Conservation (phyloP, 2,329 filamentous ascomycete genomes). For the Elsinoe arachidis region DNA sequence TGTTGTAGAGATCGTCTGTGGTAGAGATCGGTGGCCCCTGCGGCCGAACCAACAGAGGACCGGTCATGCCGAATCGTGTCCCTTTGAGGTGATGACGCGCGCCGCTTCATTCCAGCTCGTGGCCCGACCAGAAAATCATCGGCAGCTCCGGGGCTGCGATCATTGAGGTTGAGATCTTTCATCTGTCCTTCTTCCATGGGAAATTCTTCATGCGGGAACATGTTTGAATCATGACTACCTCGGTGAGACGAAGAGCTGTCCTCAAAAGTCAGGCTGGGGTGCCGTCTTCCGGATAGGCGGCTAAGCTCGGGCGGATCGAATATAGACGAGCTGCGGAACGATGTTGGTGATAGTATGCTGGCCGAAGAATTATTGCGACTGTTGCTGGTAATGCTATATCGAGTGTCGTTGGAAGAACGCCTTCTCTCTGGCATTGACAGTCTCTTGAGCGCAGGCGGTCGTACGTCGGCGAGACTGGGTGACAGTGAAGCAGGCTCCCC, state of each 20-base stretch:
- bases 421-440: constrained; percentile 38
- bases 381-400: constrained; percentile 22
- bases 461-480: constrained; percentile 32
- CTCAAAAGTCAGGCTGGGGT: constrained; percentile 31
- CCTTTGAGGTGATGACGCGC: constrained; percentile 55
- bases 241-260: constrained; percentile 44
- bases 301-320: constrained; percentile 22
- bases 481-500: constrained; percentile 27
- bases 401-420: constrained; percentile 31
- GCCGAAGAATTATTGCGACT: constrained; percentile 31
- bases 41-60: constrained; percentile 35
- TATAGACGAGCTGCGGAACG: constrained; percentile 36
- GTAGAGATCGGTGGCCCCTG: constrained; percentile 40
- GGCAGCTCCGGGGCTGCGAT: constrained; percentile 39
- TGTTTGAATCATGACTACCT: constrained; percentile 54
- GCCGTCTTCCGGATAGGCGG: constrained; percentile 27
- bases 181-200: constrained; percentile 46
- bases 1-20: constrained; percentile 49
- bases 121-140: constrained; percentile 36
- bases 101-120: constrained; percentile 52
- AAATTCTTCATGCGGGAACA: constrained; percentile 43
- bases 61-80: constrained; percentile 44
- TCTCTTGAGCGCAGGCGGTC: constrained; percentile 37
- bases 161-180: constrained; percentile 46
- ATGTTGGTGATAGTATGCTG: constrained; percentile 36